Evolutionary conservation across 2,329 filamentous ascomycete genomes (phyloP), one percentile per base, ranked within the genome.

Genomic region (Aspergillus chevalieri): DNA sequence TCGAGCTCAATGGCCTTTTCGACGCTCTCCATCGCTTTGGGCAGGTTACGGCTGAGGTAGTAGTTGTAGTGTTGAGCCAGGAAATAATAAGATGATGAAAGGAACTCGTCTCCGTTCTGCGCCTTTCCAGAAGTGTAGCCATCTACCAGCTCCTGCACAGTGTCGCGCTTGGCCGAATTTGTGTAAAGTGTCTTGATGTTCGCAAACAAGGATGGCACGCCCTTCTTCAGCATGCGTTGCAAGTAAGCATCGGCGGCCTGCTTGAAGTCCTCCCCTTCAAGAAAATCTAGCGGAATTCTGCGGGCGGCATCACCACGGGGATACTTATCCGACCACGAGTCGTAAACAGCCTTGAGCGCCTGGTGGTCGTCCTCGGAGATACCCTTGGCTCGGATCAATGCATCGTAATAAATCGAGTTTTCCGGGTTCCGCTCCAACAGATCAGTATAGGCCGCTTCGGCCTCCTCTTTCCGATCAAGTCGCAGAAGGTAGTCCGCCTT

Each of bases 31-130:
- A 84, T 80, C 3, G 94, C 92, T 71, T 90, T 93, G 50, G 78
- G 61, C 21, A 97, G 79, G 66, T 97, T 83, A 39, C 91, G 89
- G 65, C 89, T 95, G 51, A 89, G 76, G 67, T 87, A 79, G 69
- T 95, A 96, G 74, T 95, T 93, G 78, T 96, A 95, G 72, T 98
- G 94, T 65, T 97, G 93, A 7, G 91, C 91, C 47, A 98, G 81
- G 75, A 94, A 98, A 71, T 94, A 97, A 45, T 91, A 81, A 12
- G 88, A 87, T 1, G 91, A 88, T 12, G 88, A 81, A 61, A 87
- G 79, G 65, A 92, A 92, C 24, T 66, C 63, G 33, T 74, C 57
- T 19, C 75, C 75, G 50, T 81, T 80, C 12, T 68, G 68, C 45
- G 66, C 59, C 49, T 75, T 78, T 30, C 81, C 81, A 17, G 83